Conservation (phyloP, 2,329 filamentous ascomycete genomes). For the Fusarium nanum region DNA sequence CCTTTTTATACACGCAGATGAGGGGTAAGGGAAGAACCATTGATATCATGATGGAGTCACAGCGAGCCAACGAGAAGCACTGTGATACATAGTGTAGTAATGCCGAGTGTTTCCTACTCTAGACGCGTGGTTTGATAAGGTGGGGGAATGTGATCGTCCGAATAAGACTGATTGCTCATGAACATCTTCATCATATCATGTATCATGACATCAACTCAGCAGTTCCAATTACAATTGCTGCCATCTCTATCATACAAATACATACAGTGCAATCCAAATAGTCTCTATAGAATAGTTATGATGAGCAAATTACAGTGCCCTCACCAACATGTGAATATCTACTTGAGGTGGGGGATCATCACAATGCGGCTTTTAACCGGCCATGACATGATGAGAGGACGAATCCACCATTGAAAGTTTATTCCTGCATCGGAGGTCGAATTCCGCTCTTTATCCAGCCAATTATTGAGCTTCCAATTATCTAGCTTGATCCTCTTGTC, state of each 20-base stretch:
- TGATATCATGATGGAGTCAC: slow-evolving; percentile 40
- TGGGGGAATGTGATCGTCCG: slow-evolving; percentile 17
- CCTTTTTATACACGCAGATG: slow-evolving; percentile 45
- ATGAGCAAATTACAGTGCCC: background rate
- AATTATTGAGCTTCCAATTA: slow-evolving; percentile 25
- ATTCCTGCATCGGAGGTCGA: slow-evolving; percentile 18
- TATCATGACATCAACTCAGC: slow-evolving; percentile 18
- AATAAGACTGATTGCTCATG: slow-evolving; percentile 10
- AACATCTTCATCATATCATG: slow-evolving; percentile 13
- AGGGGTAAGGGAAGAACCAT: slow-evolving; percentile 36
- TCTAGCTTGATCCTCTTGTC: slow-evolving; percentile 7
- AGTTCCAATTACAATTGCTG: background rate
- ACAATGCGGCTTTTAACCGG: slow-evolving; percentile 40
- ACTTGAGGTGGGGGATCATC: slow-evolving; percentile 13
- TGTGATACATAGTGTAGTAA: background rate
- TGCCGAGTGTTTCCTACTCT: slow-evolving; percentile 25
- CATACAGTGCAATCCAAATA: fast-evolving
- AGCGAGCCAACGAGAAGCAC: slow-evolving; percentile 30
- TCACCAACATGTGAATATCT: slow-evolving; percentile 10
- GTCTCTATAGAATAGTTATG: background rate
- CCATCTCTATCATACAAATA: background rate
- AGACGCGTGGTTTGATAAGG: slow-evolving; percentile 20
- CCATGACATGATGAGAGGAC: slow-evolving; percentile 18
- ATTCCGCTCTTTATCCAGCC: slow-evolving; percentile 14
- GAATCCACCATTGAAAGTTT: slow-evolving; percentile 2